phyloP scores from a whole-genome alignment of 2,329 filamentous ascomycete genomes.

The Westerdykella ornata region DNA sequence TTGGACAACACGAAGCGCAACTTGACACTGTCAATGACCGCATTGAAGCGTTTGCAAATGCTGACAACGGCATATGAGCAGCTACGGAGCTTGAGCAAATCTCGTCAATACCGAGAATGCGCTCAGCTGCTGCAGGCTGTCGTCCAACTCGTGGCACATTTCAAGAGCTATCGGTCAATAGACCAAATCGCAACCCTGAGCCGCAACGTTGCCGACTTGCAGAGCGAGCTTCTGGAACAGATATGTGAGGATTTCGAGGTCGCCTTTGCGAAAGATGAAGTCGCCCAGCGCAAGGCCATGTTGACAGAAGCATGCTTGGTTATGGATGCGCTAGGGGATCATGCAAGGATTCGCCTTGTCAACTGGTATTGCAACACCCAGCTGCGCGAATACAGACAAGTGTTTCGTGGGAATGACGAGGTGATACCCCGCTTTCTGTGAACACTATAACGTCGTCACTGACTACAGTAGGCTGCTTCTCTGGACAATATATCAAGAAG shows the following conservation, averaged over 20 bases:
- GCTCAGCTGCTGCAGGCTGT: conserved; percentile 90
- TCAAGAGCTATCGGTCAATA: conserved; percentile 95
- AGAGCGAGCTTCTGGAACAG: conserved; percentile 87
- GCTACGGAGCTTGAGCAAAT: conserved; percentile 72
- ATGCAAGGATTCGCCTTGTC: conserved; percentile 71
- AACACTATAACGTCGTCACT: conserved; percentile 6
- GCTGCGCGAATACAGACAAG: conserved; percentile 86
- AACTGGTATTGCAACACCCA: conserved; percentile 99
- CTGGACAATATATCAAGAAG: conserved; percentile 92
- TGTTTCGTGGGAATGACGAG: conserved; percentile 94
- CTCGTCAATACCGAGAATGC: conserved; percentile 89
- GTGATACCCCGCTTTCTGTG: conserved; percentile 14
- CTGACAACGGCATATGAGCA: conserved; percentile 98
- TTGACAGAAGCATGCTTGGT: conserved; percentile 85
- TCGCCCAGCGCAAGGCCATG: conserved; percentile 60
- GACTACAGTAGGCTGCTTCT: conserved; percentile 59
- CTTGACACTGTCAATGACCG: conserved; percentile 94
- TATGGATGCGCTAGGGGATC: conserved; percentile 89
- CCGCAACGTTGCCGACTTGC: conserved; percentile 85
- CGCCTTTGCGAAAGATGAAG: conserved; percentile 82
- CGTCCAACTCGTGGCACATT: conserved; percentile 95
- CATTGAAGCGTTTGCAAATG: conserved; percentile 95
- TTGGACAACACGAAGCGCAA: conserved; percentile 96
- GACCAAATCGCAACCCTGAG: conserved; percentile 94
- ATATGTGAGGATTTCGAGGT: conserved; percentile 99